Conservation (phyloP, 768 basidiomycete genomes). For the Mycena amicta region DNA sequence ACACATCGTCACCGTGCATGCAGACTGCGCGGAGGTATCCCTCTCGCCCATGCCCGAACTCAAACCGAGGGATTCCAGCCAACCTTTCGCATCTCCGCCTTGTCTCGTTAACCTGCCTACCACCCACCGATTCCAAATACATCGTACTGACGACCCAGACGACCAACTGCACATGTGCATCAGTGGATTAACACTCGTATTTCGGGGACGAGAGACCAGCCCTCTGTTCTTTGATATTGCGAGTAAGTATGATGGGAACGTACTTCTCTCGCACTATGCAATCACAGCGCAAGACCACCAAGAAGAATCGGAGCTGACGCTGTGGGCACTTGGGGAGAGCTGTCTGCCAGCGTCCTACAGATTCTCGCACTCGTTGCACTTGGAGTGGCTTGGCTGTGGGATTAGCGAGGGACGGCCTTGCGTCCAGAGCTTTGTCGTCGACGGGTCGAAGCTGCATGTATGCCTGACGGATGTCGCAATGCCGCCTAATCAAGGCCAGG, state of each 20-base stretch:
- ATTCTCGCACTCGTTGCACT: conserved; percentile 6
- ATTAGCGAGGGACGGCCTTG: background rate
- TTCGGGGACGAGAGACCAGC: conserved; percentile 14
- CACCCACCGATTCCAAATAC: background rate
- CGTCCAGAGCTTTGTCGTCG: conserved; percentile 15
- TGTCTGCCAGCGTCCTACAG: background rate
- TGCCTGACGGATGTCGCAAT: conserved; percentile 4
- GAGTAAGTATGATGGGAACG: background rate
- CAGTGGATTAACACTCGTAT: conserved; percentile 18
- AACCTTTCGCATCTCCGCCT: background rate
- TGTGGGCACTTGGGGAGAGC: conserved; percentile 10
- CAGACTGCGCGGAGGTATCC: conserved; percentile 1
- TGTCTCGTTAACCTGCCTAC: background rate
- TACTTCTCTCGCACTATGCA: conserved; percentile 8
- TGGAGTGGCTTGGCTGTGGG: conserved; percentile 11
- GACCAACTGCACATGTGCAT: conserved; percentile 1
- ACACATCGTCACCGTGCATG: conserved; percentile 2
- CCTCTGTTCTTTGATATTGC: conserved; percentile 16
- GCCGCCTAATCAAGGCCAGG: no score
- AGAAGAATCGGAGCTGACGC: background rate
- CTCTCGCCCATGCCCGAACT: conserved; percentile 1
- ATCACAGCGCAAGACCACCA: background rate
- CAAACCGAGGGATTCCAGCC: background rate
- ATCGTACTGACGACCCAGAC: background rate
- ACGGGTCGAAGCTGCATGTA: conserved; percentile 2